Evolutionary conservation across 2,329 filamentous ascomycete genomes (phyloP).

Genomic region (Graphiopsis chlorocephala): DNA sequence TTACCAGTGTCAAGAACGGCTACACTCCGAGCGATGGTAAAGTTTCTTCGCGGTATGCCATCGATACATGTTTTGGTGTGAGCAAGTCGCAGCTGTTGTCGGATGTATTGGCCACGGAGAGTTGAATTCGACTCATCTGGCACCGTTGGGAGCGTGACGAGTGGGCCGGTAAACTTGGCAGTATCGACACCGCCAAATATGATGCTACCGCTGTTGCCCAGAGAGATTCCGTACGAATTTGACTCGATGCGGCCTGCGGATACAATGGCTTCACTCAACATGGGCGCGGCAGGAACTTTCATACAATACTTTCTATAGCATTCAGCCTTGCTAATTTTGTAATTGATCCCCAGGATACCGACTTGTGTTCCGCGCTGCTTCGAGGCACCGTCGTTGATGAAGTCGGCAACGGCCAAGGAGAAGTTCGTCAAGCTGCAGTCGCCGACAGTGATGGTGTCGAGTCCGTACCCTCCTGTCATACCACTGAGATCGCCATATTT

Average conservation of each 20-base stretch:
- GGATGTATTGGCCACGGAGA: not conserved
- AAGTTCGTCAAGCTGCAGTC: not conserved
- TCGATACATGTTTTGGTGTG: not conserved
- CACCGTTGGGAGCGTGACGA: not conserved
- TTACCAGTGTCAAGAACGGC: not conserved
- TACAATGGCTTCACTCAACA: not conserved
- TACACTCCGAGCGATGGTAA: not conserved
- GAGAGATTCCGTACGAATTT: slow-evolving; percentile 13
- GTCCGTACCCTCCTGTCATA: not conserved
- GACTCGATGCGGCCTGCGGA: slow-evolving; percentile 11
- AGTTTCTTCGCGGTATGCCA: not conserved
- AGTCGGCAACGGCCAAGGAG: not conserved
- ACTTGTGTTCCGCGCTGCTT: not conserved
- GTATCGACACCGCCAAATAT: slow-evolving; percentile 17
- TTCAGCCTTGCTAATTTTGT: not conserved
- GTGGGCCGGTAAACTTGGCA: slow-evolving; percentile 3
- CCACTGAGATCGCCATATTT: not conserved
- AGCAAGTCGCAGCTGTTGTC: not conserved
- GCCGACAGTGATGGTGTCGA: not conserved
- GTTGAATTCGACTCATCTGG: not conserved
- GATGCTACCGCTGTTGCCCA: slow-evolving; percentile 6
- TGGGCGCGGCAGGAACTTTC: not conserved
- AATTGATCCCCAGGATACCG: slow-evolving; percentile 4
- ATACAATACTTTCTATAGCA: not conserved
- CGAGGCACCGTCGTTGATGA: not conserved